These are phyloP conservation scores for Colletotrichum gigasporum DNA, from an alignment of 2,329 filamentous ascomycete species.

Conservation along the genomic window DNA sequence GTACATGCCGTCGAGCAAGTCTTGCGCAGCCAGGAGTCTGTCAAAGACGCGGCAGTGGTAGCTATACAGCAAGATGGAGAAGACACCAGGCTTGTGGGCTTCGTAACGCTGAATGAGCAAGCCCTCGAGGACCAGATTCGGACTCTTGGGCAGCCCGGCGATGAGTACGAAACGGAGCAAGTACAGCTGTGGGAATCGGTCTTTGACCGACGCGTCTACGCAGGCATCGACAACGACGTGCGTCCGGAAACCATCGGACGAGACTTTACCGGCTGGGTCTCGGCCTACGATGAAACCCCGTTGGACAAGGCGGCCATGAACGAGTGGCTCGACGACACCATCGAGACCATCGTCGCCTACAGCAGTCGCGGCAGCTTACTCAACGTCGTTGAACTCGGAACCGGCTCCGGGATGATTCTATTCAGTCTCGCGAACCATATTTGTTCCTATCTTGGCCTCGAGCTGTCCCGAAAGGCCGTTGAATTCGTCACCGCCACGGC, in stretches of 20 bases:
- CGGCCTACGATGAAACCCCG: slow-evolving; percentile 40
- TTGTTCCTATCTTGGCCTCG: slow-evolving; percentile 34
- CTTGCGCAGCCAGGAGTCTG: too few relatives aligned
- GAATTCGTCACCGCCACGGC: slow-evolving; percentile 33
- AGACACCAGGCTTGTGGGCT: too few relatives aligned
- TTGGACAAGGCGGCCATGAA: slow-evolving; percentile 41
- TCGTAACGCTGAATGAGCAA: too few relatives aligned
- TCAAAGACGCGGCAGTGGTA: too few relatives aligned
- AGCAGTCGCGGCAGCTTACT: not conserved
- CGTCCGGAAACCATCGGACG: slow-evolving; percentile 35
- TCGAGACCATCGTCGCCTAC: slow-evolving; percentile 32
- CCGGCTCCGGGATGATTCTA: slow-evolving; percentile 43
- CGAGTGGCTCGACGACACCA: slow-evolving; percentile 44
- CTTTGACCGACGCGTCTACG: too few relatives aligned
- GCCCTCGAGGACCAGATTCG: too few relatives aligned
- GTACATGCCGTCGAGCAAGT: too few relatives aligned
- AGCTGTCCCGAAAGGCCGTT: slow-evolving; percentile 36
- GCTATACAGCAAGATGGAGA: too few relatives aligned
- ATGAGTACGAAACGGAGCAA: too few relatives aligned
- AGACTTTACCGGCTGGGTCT: slow-evolving; percentile 44
- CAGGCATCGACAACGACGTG: too few relatives aligned
- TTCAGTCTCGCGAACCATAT: slow-evolving; percentile 41
- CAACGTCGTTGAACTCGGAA: slow-evolving; percentile 41
- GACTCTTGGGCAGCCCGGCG: too few relatives aligned
- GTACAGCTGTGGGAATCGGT: too few relatives aligned